Evolutionary conservation across 768 basidiomycete genomes (phyloP).

Genomic region (Dendrothele bispora): DNA sequence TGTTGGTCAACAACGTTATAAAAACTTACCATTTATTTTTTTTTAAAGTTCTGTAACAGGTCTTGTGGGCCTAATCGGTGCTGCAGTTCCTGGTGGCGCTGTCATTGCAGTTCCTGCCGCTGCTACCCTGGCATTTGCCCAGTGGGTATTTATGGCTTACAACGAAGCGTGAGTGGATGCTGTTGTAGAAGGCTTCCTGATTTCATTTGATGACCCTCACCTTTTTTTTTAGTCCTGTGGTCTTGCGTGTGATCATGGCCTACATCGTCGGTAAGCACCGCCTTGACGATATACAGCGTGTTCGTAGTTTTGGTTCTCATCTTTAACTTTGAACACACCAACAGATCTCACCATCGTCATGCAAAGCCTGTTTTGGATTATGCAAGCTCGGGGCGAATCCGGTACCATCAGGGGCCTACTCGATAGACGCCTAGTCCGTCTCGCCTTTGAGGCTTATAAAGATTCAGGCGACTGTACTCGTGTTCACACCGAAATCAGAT

Average conservation of each 20-base stretch:
- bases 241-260: neutral
- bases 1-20: no score
- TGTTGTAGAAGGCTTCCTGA: neutral
- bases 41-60: neutral
- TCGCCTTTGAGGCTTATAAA: neutral
- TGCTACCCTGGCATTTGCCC: neutral
- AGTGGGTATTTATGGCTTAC: neutral
- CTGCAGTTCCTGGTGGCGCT: neutral
- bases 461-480: neutral
- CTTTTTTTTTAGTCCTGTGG: neutral
- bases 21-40: no score
- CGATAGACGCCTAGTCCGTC: neutral
- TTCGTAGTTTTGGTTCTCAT: neutral
- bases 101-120: neutral
- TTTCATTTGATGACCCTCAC: neutral
- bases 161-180: neutral
- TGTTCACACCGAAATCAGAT: neutral
- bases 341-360: constrained; percentile 3
- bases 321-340: neutral
- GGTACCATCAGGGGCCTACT: neutral
- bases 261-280: neutral
- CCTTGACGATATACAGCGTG: no score
- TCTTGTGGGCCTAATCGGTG: neutral
- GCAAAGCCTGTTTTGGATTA: constrained; percentile 2
- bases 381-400: neutral